Percentiles rank a stretch among this genome's conserved stretches.
phyloP scores from a whole-genome alignment of 1,139 yeast genomes.

The Geotrichum candidum region DNA sequence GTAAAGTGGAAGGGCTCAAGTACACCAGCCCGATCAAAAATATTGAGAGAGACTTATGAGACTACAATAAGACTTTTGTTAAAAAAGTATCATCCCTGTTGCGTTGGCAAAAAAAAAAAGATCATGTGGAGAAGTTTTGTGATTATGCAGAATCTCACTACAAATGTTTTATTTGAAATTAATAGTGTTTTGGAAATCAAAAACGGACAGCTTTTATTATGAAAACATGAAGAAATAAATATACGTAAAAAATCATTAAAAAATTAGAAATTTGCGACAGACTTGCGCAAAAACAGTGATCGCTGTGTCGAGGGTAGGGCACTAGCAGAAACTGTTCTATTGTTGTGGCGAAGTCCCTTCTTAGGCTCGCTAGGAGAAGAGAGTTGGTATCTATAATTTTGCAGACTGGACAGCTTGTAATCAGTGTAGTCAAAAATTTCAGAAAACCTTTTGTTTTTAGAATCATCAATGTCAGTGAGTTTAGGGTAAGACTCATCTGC shows the following conservation, averaged over 20 bases:
- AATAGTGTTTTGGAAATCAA: not conserved
- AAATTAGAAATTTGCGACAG: slow-evolving; percentile 6
- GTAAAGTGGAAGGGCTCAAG: not conserved
- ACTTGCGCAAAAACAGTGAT: slow-evolving; percentile 6
- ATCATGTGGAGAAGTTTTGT: too few species aligned
- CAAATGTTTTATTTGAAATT: not conserved
- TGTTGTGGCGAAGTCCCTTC: not conserved
- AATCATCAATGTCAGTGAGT: not conserved
- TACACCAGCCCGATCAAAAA: not conserved
- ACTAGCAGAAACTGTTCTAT: not conserved
- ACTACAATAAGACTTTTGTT: too few species aligned
- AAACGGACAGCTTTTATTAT: not conserved
- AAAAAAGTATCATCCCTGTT: too few species aligned
- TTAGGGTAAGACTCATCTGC: not conserved
- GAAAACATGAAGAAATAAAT: not conserved
- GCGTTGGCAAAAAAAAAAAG: too few species aligned
- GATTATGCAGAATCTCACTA: too few species aligned
- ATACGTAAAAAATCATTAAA: not conserved
- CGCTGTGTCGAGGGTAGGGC: not conserved
- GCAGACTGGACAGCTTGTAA: not conserved
- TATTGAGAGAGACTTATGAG: too few species aligned
- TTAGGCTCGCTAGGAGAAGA: not conserved
- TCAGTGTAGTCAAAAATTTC: slow-evolving; percentile 4
- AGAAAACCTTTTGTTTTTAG: not conserved
- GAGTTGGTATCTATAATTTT: slow-evolving; percentile 5